Conservation (phyloP, 768 basidiomycete genomes). For the Boletus speciosus region DNA sequence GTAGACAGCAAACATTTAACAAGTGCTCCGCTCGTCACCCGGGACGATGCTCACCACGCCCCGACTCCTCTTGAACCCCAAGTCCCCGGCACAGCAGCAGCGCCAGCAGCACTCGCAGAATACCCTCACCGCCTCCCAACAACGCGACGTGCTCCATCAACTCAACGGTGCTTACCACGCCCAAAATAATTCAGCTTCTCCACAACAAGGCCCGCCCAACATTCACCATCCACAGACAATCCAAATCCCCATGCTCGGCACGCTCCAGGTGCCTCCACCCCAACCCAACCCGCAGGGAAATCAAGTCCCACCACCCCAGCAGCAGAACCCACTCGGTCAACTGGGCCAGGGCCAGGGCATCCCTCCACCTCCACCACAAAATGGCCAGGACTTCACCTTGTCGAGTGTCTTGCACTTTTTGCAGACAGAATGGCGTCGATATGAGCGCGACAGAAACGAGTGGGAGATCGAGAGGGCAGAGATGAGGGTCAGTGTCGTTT, state of each 20-base stretch:
- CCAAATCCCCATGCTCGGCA: slow-evolving; percentile 68
- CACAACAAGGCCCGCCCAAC: slow-evolving; percentile 27
- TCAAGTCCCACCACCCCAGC: slow-evolving; percentile 48
- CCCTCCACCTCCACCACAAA: slow-evolving; percentile 76
- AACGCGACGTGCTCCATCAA: slow-evolving; percentile 30
- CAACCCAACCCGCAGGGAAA: slow-evolving; percentile 36
- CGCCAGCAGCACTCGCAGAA: slow-evolving; percentile 26
- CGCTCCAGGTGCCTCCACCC: slow-evolving; percentile 61
- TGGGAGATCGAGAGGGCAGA: slow-evolving; percentile 99
- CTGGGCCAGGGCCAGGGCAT: slow-evolving; percentile 53
- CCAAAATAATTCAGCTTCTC: slow-evolving; percentile 16
- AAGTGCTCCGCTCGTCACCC: slow-evolving; percentile 16
- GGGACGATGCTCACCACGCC: slow-evolving; percentile 33
- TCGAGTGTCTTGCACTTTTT: slow-evolving; percentile 95
- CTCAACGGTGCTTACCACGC: slow-evolving; percentile 30
- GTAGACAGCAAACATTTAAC: slow-evolving; percentile 27
- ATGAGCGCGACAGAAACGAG: slow-evolving; percentile 98
- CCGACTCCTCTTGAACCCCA: slow-evolving; percentile 33
- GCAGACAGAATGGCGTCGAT: slow-evolving; percentile 96
- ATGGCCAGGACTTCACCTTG: slow-evolving; percentile 88
- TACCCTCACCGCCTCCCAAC: slow-evolving; percentile 25
- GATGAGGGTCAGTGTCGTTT: slow-evolving; percentile 76
- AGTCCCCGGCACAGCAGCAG: slow-evolving; percentile 24
- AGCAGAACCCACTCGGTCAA: slow-evolving; percentile 54
- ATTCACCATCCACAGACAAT: slow-evolving; percentile 42